Evolutionary conservation across 2,329 filamentous ascomycete species (phyloP).

Genomic region (Trichophaea hybrida): DNA sequence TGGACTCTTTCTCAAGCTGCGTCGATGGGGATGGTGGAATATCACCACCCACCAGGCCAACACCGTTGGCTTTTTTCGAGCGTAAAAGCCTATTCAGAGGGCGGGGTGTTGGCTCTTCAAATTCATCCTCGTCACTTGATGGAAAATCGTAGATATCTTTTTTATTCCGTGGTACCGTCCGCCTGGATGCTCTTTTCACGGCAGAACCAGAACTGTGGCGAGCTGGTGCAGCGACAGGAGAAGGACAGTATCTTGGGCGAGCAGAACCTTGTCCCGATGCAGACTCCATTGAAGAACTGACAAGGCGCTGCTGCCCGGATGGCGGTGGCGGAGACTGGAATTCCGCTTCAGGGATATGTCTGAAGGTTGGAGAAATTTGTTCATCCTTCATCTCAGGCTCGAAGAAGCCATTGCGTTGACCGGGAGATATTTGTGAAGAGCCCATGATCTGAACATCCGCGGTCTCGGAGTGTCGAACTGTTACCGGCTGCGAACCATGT

Average conservation of each 20-base stretch:
- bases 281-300: not conserved
- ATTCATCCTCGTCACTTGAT: not conserved
- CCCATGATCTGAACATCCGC: not conserved
- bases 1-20: not conserved
- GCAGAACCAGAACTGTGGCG: not conserved
- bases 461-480: not conserved
- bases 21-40: not conserved
- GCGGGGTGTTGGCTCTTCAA: not conserved
- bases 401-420: no score
- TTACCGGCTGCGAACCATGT: not conserved
- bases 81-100: not conserved
- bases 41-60: not conserved
- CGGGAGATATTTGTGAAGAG: no score
- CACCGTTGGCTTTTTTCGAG: not conserved
- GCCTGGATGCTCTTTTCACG: not conserved
- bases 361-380: no score
- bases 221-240: not conserved
- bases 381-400: no score
- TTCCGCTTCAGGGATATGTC: no score
- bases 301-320: not conserved
- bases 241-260: not conserved
- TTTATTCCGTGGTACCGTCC: not conserved
- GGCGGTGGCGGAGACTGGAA: not conserved
- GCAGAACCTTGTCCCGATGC: not conserved
- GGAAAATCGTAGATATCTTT: slow-evolving; percentile 4